Base-by-base conservation (phyloP, 352 stramenopile species). In the Phytophthora pseudosyringae region DNA sequence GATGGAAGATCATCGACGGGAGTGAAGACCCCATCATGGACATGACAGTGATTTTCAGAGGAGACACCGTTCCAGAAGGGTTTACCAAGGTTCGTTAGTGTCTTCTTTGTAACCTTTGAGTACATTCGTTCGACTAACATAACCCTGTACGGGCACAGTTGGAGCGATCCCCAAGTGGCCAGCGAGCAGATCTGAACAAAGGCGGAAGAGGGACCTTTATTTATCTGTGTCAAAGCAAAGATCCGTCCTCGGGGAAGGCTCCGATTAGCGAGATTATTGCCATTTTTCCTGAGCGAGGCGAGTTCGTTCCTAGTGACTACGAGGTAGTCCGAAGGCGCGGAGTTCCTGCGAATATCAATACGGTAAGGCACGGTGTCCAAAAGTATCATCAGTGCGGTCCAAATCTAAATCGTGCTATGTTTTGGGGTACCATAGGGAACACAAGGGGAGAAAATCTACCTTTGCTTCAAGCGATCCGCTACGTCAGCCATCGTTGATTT, bases 111-210 rank as follows among this genome's bases (percentile, higher is more conserved):
- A 29, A 7, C 46, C 46, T 48, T 9, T 31, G 1, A 21, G 21
- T 21, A 28, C 10, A 4, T 26, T 15, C 8, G 18, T 40, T 21
- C 29, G 8, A 31, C 8, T 61, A 53, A 26, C 12, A 40, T 21
- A 39, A 2, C 21, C 35, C 40, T 26, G 13, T 21, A 40, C 40
- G 33, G 48, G 3, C 39, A 26, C 32, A 95, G 87, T 72, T 95
- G 52, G 86, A 93, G 43, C 77, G 83, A 46, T 91, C 88, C 15
- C 78, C 83, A 18, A 90, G 69, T 52, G 88, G 88, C 0, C 75
- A 90, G 18, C 81, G 86, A 15, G 86, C 88, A 4, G 88, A 96
- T 64, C 57, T 96, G 5, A 94, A 90, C 69, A 92, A 90, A 67
- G 84, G 88, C 1, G 81, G 80, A n/a, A 75, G 86, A n/a, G 88